Conservation (phyloP, 768 basidiomycete genomes). For the Russula vinacea region DNA sequence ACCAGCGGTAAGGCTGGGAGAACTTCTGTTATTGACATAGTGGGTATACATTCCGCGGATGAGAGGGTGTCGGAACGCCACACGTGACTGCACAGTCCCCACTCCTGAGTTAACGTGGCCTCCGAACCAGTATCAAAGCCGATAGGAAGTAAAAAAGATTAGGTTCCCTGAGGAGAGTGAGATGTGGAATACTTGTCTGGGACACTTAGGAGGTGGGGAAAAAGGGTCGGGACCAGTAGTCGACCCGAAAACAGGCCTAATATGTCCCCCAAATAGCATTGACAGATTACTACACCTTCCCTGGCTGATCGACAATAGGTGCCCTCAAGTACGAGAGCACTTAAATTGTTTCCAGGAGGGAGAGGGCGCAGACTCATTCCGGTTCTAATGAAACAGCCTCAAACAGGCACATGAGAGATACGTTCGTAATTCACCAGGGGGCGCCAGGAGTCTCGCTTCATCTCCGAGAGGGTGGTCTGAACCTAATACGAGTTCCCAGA, state of each 20-base stretch:
- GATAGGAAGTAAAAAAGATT: background rate
- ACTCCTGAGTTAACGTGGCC: background rate
- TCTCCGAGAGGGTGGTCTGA: background rate
- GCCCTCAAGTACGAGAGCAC: background rate
- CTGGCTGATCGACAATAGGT: background rate
- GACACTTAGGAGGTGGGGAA: background rate
- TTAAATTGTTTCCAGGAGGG: background rate
- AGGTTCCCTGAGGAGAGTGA: background rate
- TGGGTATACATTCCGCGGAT: background rate
- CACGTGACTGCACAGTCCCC: background rate
- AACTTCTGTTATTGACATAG: background rate
- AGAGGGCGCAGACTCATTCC: background rate
- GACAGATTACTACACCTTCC: constrained; percentile 1
- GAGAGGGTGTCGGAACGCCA: background rate
- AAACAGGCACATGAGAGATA: constrained; percentile 2
- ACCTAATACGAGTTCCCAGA: constrained; percentile 14
- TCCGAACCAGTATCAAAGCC: background rate
- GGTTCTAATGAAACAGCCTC: background rate
- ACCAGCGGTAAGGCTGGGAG: background rate
- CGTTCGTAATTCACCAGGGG: background rate
- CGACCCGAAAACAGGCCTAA: background rate
- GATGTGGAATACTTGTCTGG: background rate
- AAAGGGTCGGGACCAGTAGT: background rate
- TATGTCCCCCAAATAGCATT: background rate
- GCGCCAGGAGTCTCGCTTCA: constrained; percentile 5